Percentiles rank a stretch among this genome's conserved stretches.
Evolutionary conservation across 2,329 filamentous ascomycete species (phyloP).

Genomic region (Coniochaeta sp.): DNA sequence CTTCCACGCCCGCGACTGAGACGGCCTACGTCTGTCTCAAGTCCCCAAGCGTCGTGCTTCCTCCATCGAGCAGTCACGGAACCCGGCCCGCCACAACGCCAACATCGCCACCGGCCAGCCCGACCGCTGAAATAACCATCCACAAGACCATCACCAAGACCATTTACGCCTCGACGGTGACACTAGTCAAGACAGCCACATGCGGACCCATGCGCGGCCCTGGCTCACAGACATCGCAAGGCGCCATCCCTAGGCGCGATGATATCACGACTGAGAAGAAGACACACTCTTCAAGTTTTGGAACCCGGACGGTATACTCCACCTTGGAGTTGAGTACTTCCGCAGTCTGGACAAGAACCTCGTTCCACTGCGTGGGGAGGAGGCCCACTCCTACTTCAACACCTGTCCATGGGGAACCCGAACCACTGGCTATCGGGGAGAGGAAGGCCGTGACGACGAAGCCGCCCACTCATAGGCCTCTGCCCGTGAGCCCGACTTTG

Average conservation of each 20-base stretch:
- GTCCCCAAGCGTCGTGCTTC: neutral
- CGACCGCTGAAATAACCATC: neutral
- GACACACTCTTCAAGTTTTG: neutral
- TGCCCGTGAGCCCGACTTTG: neutral
- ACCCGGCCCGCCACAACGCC: neutral
- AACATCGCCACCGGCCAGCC: neutral
- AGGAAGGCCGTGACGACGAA: neutral
- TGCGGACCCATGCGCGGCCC: neutral
- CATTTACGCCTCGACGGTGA: neutral
- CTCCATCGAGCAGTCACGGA: neutral
- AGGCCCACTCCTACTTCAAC: neutral
- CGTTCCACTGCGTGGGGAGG: neutral
- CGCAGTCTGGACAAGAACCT: neutral
- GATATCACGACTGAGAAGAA: neutral
- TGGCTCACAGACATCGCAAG: neutral
- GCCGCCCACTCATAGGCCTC: neutral
- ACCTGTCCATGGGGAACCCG: neutral
- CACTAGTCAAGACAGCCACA: neutral
- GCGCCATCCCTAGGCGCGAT: neutral
- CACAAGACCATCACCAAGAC: neutral
- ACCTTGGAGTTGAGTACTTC: neutral
- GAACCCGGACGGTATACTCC: neutral
- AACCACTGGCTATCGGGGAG: too few relatives aligned
- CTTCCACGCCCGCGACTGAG: neutral
- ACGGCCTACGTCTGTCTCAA: neutral